Evolutionary conservation across 108 stramenopile species (phyloP), one percentile per base, ranked within the genome.

Genomic region (Fragilariopsis cylindrus): DNA sequence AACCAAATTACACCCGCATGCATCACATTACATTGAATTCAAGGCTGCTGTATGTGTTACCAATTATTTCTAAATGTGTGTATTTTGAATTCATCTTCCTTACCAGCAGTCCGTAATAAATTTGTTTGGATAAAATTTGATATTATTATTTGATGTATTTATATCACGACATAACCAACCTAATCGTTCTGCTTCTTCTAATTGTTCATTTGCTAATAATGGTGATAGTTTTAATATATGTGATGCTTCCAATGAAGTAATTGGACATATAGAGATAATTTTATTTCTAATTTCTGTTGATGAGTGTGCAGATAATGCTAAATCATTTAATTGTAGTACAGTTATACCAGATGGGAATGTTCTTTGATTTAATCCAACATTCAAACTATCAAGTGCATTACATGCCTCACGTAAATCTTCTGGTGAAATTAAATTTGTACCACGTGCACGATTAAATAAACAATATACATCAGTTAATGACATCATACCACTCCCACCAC

Each of bases 351-450:
- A 91, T 3, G 81, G 70, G 72, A 99, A 98, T 9, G 71, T 81
- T 65, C 91, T 73, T 57, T 90, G 82, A 13, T 88, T 85, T 81
- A 98, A 84, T 5, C 96, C 97, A 15, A 98, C 73, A 6, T 80
- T 65, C 56, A 97, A 65, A 50, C 84, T 79, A 42, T 40, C 39
- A 86, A 97, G 88, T 13, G 85, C 64, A 62, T 77, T 65, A 3
- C 85, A 76, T 11, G 97, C 96, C 65, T 91, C 76, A 7, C 93
- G 71, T 4, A 99, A 77, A 85, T 99, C 98, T 52, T 97, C 94
- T 3, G 99, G 99, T 8, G 97, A 97, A 47, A 98, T 87, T 71
- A 98, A 84, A 67, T 97, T 95, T 7, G 98, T 93, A 2, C 96
- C 99, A 4, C 99, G 85, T 13, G 99, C 98, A 41, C 97, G 87